Evolutionary conservation across 805 yeast species (phyloP).

Genomic region (Saturnispora ahearnii): DNA sequence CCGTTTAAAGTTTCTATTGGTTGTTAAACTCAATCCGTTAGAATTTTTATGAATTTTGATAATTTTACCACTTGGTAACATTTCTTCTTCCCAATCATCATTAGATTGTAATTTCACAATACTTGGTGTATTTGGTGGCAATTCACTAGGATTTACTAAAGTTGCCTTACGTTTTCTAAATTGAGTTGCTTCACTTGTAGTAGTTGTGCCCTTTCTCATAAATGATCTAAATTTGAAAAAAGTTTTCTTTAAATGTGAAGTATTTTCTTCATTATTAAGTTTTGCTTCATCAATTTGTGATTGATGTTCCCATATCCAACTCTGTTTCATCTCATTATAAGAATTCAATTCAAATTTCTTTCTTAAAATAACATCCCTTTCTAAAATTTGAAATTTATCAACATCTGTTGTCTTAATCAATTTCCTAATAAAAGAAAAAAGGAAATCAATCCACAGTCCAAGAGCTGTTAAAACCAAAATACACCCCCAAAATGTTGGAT

Average conservation of each 20-base stretch:
- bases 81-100: slow-evolving; percentile 40
- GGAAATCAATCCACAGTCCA: slow-evolving; percentile 58
- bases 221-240: slow-evolving; percentile 24
- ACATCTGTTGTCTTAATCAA: slow-evolving; percentile 62
- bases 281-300: slow-evolving; percentile 23
- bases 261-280: slow-evolving; percentile 9
- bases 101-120: slow-evolving; percentile 26
- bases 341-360: slow-evolving; percentile 66
- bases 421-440: slow-evolving; percentile 47
- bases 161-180: slow-evolving; percentile 43
- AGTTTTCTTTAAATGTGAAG: slow-evolving; percentile 13
- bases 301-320: slow-evolving; percentile 57
- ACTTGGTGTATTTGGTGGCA: slow-evolving; percentile 40
- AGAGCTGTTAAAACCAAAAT: slow-evolving; percentile 47
- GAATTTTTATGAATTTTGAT: slow-evolving; percentile 31
- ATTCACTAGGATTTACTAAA: slow-evolving; percentile 36
- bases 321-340: slow-evolving; percentile 61
- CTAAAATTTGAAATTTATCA: slow-evolving; percentile 70
- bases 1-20: slow-evolving; percentile 20
- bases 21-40: slow-evolving; percentile 23
- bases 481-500: slow-evolving; percentile 82
- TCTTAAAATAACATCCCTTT: slow-evolving; percentile 58
- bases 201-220: slow-evolving; percentile 28
- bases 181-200: slow-evolving; percentile 27
- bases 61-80: slow-evolving; percentile 67